Evolutionary conservation across 148 eudicot species (phyloP).

Genomic region (Diospyros kaki): DNA sequence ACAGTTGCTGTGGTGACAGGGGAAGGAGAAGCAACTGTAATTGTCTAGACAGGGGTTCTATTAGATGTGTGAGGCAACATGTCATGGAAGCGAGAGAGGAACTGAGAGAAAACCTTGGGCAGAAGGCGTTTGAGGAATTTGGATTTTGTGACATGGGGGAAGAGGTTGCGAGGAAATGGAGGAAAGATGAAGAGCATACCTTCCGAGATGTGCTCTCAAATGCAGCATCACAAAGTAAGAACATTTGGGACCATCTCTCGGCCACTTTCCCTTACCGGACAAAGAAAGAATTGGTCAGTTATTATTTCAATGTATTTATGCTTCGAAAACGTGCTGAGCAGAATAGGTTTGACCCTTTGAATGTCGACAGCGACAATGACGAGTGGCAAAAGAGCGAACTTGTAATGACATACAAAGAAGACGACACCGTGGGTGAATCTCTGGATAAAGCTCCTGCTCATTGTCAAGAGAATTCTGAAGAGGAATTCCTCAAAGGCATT

Average conservation of each 20-base stretch:
- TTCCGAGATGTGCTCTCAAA: slow-evolving; percentile 13
- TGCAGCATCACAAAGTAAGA: slow-evolving; percentile 14
- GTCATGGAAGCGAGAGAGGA: slow-evolving; percentile 13
- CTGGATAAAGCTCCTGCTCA: neutral
- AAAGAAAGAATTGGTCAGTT: slow-evolving; percentile 17
- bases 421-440: slow-evolving; percentile 16
- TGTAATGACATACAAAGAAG: slow-evolving; percentile 14
- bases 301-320: slow-evolving; percentile 28
- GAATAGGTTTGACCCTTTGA: slow-evolving; percentile 18
- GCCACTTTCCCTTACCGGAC: slow-evolving; percentile 11
- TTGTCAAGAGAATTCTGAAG: slow-evolving; percentile 9
- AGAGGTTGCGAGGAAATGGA: slow-evolving; percentile 18
- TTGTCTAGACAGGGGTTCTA: slow-evolving; percentile 15
- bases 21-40: slow-evolving; percentile 3
- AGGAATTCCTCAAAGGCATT: slow-evolving; percentile 1
- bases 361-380: slow-evolving; percentile 25
- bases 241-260: slow-evolving; percentile 20
- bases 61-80: slow-evolving; percentile 19
- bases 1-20: neutral
- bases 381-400: slow-evolving; percentile 13
- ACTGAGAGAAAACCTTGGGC: slow-evolving; percentile 16
- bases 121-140: slow-evolving; percentile 12
- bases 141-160: slow-evolving; percentile 20
- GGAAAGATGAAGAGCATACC: slow-evolving; percentile 12
- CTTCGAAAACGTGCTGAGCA: slow-evolving; percentile 23